Evolutionary conservation across 1,284 basidiomycete genomes (phyloP).

Genomic region (Leccinum subrobustum): DNA sequence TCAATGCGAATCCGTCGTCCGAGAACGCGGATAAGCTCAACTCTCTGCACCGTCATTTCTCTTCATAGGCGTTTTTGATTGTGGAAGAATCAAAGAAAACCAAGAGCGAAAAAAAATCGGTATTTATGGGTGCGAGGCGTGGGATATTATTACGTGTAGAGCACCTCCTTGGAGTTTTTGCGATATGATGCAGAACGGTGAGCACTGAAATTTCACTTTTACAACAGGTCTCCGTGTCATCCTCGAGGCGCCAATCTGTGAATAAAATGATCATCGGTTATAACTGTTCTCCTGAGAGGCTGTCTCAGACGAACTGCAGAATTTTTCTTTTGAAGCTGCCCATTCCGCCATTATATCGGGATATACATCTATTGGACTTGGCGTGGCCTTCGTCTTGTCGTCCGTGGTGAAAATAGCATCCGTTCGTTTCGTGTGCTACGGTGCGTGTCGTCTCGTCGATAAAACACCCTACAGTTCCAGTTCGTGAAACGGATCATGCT

Average conservation of each 20-base stretch:
- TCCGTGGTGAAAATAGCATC: conserved; percentile 2
- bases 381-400: neutral
- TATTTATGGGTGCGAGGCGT: conserved; percentile 13
- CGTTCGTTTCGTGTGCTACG: conserved; percentile 2
- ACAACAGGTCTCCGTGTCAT: neutral
- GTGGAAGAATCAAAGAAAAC: conserved; percentile 45
- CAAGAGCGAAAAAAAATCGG: neutral
- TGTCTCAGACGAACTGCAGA: too few relatives aligned
- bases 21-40: conserved; percentile 38
- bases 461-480: neutral
- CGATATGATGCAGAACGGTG: too few relatives aligned
- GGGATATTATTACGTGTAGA: conserved; percentile 21
- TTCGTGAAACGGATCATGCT: neutral
- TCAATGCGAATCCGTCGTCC: conserved; percentile 37
- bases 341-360: conserved; percentile 3
- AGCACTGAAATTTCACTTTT: neutral
- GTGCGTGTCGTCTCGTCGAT: neutral
- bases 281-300: too few relatives aligned
- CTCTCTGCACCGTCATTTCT: conserved; percentile 44
- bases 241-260: neutral
- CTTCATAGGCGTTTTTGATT: conserved; percentile 50
- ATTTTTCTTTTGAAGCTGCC: neutral
- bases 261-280: too few relatives aligned
- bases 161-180: too few relatives aligned
- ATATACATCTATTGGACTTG: conserved; percentile 1